Base-by-base conservation (phyloP, 2,329 filamentous ascomycete genomes). In the Dactylellina parvicollis region DNA sequence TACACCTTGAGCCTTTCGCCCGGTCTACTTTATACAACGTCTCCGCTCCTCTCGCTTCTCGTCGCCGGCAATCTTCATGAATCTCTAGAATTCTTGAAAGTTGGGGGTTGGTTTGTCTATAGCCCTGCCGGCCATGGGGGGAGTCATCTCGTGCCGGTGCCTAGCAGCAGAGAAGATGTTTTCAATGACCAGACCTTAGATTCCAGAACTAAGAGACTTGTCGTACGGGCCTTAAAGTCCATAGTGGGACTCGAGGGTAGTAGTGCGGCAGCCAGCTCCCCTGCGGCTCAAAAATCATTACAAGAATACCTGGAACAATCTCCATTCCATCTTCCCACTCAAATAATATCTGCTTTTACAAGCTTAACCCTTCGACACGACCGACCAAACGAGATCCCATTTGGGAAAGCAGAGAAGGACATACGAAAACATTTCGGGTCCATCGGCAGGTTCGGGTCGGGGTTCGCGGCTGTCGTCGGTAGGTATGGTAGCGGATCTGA, bases 171-270 rank as follows among this genome's bases (percentile, higher is more conserved):
- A 76, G 94, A 99, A 82, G 94, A 97, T 81, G 88, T 98, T 46
- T 97, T 97, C 80, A 87, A 89, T 50, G 90, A 92, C 79, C 86
- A 87, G 34, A 84, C 85, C 22, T 90, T 98, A 65, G 87, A 92
- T 47, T 85, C 90, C 76, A 90, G 90, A 75, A 88, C 92, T 4
- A 98, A 98, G 82, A 88, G 94, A 60, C 86, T 87, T 8, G 82
- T 98, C 78, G 96, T 97, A 90, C 96, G 96, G 80, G 96, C 97
- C 78, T 85, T 98, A 78, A 93, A 94, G 80, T 94, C 95, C 79
- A 90, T 96, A 59, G 84, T 88, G 90, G 76, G 86, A 85, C 20
- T 86, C 87, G 78, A 80, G 77, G 54, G 85, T 85, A 56, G 77
- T 83, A 2, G 92, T 89, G 89, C 81, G 87, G 71, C 83, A 86